Evolutionary conservation across 768 basidiomycete species (phyloP), one percentile per base, ranked within the genome.

Genomic region (Pseudohyphozyma bogoriensis): DNA sequence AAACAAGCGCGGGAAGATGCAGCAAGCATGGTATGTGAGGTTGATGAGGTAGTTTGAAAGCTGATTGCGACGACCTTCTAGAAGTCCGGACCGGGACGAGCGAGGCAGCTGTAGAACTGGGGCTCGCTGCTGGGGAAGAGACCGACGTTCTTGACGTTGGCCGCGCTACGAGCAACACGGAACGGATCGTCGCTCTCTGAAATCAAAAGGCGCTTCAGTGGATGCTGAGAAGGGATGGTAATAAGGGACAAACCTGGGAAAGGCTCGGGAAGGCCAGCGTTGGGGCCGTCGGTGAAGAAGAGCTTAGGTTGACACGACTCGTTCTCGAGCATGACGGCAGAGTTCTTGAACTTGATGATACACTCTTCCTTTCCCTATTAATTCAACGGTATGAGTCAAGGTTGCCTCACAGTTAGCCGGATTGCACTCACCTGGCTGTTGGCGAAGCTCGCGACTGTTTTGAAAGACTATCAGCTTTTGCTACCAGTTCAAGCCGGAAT

Each of bases 281-380:
- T 76, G 11, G 81, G 79, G 3, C 89, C 89, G 44, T 78, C 73
- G 32, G 87, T 85, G 70, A 83, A 84, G 62, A 73, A 72, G 57
- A 91, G 87, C 69, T 86, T 85, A 5, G 89, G 89, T 28, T 85
- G 81, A 85, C 86, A 89, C 18, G 80, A 79, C 70, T 85, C 84
- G 36, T 81, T 81, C 72, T 88, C 86, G 73, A 90, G 87, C 86
- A 91, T 89, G 60, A 90, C 87, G 56, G 83, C 79, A 31, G 87
- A 89, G 69, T 90, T 91, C 71, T 87, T 86, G 79, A 92, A 92
- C 74, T 91, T 89, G 72, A 88, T 87, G 51, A 92, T 83, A 40
- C 89, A 80, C 1, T 88, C 85, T 73, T 89, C 87, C 72, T 92
- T 92, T 51, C 89, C 89, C 76, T 86, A 86, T 68, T n/a, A n/a